Evolutionary conservation across 2,329 filamentous ascomycete genomes (phyloP).

Genomic region (Fusarium burgessii): DNA sequence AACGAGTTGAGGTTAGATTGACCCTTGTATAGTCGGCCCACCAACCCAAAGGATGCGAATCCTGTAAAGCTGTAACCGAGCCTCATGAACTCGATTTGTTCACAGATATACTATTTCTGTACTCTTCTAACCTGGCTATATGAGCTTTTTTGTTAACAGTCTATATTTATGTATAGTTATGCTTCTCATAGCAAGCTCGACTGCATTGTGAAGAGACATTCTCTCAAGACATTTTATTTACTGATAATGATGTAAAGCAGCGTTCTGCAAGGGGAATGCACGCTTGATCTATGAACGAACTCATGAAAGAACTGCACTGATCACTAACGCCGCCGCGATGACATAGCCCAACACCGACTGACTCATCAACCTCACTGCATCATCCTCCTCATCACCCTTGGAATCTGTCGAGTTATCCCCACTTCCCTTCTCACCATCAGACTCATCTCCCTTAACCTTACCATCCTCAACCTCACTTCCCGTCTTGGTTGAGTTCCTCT

Average conservation of each 20-base stretch:
- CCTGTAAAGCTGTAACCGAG: neutral
- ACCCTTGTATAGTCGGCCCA: conserved; percentile 2
- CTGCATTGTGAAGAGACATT: neutral
- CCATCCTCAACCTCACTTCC: neutral
- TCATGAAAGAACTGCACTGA: conserved; percentile 11
- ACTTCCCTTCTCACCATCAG: neutral
- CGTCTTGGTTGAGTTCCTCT: neutral
- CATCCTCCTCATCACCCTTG: conserved; percentile 29
- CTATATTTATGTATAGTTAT: too few species aligned
- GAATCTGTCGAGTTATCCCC: neutral
- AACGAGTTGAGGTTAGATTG: neutral
- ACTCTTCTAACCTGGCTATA: too few species aligned
- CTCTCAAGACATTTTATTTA: too few species aligned
- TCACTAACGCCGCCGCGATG: conserved; percentile 14
- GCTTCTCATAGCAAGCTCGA: too few species aligned
- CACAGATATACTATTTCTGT: too few species aligned
- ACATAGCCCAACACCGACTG: conserved; percentile 24
- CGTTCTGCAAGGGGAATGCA: neutral
- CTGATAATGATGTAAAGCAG: neutral
- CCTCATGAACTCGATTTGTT: too few species aligned
- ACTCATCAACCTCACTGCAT: neutral
- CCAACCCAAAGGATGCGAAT: conserved; percentile 5
- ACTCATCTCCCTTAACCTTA: neutral
- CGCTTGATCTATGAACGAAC: neutral
- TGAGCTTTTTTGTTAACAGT: too few species aligned